Evolutionary conservation across 2,329 filamentous ascomycete genomes (phyloP).

Genomic region (Apiospora malaysiana): DNA sequence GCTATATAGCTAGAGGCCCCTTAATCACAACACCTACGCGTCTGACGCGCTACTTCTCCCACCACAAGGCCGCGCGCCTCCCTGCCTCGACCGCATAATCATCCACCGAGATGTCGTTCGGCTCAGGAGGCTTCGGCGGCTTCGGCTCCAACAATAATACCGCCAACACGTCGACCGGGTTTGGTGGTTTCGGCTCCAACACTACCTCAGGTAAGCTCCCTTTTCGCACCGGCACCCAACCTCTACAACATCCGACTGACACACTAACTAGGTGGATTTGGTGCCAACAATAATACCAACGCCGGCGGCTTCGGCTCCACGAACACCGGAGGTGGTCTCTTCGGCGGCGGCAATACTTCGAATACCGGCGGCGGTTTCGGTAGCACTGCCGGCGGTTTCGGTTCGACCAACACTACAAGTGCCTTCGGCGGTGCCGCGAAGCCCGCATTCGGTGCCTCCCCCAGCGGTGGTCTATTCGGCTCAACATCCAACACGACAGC

Average conservation of each 20-base stretch:
- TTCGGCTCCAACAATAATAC: slow-evolving; percentile 41
- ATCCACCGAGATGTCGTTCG: slow-evolving; percentile 26
- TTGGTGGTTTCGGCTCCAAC: slow-evolving; percentile 45
- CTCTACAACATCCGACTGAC: neutral
- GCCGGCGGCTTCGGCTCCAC: slow-evolving; percentile 54
- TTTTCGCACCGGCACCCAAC: neutral
- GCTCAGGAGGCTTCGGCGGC: slow-evolving; percentile 56
- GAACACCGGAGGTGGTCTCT: slow-evolving; percentile 20
- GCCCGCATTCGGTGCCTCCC: slow-evolving; percentile 38
- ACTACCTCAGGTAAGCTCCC: slow-evolving; percentile 32
- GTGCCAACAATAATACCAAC: slow-evolving; percentile 44
- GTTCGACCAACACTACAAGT: slow-evolving; percentile 38
- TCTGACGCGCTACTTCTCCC: slow-evolving; percentile 25
- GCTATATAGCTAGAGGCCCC: slow-evolving; percentile 22
- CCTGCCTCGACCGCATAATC: slow-evolving; percentile 19
- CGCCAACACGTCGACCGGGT: slow-evolving; percentile 36
- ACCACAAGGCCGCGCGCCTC: slow-evolving; percentile 2
- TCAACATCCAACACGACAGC: slow-evolving; percentile 32
- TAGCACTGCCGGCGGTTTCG: slow-evolving; percentile 44
- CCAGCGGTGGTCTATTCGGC: slow-evolving; percentile 60
- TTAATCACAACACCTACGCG: slow-evolving; percentile 23
- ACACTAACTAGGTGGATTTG: slow-evolving; percentile 33
- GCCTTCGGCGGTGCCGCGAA: slow-evolving; percentile 37
- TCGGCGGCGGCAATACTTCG: slow-evolving; percentile 12
- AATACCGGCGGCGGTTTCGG: slow-evolving; percentile 53